Conservation (phyloP, 495 filamentous ascomycete genomes). For the Emericellopsis terricola region DNA sequence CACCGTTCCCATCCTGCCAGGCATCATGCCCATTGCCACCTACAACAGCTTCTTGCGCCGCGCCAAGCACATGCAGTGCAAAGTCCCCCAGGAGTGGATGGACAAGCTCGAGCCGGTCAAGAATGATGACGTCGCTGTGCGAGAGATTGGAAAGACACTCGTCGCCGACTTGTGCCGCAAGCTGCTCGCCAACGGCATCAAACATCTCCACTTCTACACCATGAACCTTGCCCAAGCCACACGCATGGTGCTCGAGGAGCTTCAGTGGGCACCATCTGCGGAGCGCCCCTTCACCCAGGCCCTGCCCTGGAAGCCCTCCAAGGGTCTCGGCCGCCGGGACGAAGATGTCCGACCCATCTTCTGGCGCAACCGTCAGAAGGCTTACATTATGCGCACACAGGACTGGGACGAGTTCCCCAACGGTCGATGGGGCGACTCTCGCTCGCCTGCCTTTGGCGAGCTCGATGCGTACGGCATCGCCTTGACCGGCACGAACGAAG, state of each 20-base stretch:
- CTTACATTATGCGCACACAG: slow-evolving; percentile 86
- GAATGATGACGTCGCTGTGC: slow-evolving; percentile 85
- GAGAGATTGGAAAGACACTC: slow-evolving; percentile 74
- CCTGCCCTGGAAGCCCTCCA: slow-evolving; percentile 88
- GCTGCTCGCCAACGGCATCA: slow-evolving; percentile 63
- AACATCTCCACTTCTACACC: slow-evolving; percentile 94
- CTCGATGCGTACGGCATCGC: slow-evolving; percentile 91
- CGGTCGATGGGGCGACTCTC: slow-evolving; percentile 94
- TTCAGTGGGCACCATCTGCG: slow-evolving; percentile 59
- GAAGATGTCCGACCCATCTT: slow-evolving; percentile 98
- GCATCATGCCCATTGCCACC: slow-evolving; percentile 98
- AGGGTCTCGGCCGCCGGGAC: slow-evolving; percentile 67
- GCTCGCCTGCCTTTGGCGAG: slow-evolving; percentile 93
- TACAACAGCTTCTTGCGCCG: slow-evolving; percentile 82
- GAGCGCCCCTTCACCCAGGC: slow-evolving; percentile 62
- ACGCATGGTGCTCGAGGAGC: slow-evolving; percentile 79
- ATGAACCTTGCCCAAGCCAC: slow-evolving; percentile 98
- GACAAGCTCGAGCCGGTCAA: slow-evolving; percentile 78
- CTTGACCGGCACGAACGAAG: slow-evolving; percentile 90
- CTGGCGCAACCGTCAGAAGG: slow-evolving; percentile 94
- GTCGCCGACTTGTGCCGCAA: slow-evolving; percentile 86
- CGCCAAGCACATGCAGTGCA: slow-evolving; percentile 73
- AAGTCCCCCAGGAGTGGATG: slow-evolving; percentile 66
- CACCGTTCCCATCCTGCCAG: slow-evolving; percentile 78
- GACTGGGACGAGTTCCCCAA: slow-evolving; percentile 99